Evolutionary conservation across 345 rosid genomes (phyloP).

Genomic region (Sonneratia alba): DNA sequence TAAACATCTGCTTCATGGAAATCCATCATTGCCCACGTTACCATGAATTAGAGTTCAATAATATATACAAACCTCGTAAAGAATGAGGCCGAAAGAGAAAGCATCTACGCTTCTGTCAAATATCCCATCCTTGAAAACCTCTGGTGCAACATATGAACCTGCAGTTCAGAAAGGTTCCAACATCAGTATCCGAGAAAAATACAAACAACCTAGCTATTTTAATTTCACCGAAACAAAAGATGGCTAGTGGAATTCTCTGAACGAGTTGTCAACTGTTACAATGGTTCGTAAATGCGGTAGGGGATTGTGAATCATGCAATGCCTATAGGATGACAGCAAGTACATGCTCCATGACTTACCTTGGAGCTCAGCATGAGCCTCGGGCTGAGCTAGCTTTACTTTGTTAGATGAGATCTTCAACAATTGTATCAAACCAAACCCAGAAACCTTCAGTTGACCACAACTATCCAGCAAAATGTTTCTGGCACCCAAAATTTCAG

Average conservation of each 20-base stretch:
- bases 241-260: no score
- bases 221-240: background rate
- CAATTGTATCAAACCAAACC: constrained; percentile 66
- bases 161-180: constrained; percentile 7
- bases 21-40: no score
- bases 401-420: constrained; percentile 48
- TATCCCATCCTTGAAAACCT: constrained; percentile 44
- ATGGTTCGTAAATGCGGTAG: no score
- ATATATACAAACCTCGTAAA: constrained; percentile 61
- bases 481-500: constrained; percentile 92
- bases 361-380: constrained; percentile 31
- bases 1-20: no score
- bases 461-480: constrained; percentile 95
- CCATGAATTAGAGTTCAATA: background rate
- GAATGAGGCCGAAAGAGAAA: constrained; percentile 73
- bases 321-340: background rate
- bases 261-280: no score
- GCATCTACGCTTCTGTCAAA: constrained; percentile 74
- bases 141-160: constrained; percentile 81
- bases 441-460: constrained; percentile 75
- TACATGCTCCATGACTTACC: constrained; percentile 36
- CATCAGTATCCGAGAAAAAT: constrained; percentile 5
- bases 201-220: background rate
- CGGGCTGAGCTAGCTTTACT: constrained; percentile 42
- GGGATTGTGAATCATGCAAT: no score